phyloP scores from a whole-genome alignment of 148 eudicot species.

The Oxyria digyna region DNA sequence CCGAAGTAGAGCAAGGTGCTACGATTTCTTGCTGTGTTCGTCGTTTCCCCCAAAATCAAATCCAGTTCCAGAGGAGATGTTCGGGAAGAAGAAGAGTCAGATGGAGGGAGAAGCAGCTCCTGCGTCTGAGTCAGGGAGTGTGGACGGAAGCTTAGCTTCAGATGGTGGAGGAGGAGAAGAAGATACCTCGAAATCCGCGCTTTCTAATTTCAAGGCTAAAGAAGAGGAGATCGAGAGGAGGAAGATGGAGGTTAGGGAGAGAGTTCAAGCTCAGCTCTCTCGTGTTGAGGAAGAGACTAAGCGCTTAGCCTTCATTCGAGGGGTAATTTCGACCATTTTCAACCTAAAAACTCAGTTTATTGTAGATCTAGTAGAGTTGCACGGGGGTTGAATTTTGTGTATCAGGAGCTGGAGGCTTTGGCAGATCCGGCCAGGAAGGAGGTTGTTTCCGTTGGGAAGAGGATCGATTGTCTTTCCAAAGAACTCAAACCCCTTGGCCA shows the following conservation, averaged over 20 bases:
- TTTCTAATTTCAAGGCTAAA: constrained; percentile 51
- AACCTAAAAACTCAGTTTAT: too few species aligned
- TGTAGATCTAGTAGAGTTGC: neutral
- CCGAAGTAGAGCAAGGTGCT: neutral
- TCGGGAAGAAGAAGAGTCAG: constrained; percentile 10
- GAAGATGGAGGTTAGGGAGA: constrained; percentile 73
- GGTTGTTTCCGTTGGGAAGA: constrained; percentile 68
- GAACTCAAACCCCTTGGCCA: constrained; percentile 81
- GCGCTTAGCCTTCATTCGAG: constrained; percentile 69
- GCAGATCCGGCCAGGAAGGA: constrained; percentile 88
- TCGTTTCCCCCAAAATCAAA: neutral
- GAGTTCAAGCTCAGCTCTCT: constrained; percentile 71
- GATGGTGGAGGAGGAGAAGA: constrained; percentile 33
- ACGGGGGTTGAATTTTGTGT: neutral
- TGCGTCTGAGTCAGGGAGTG: constrained; percentile 50
- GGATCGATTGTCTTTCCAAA: constrained; percentile 72
- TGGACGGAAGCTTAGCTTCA: constrained; percentile 27
- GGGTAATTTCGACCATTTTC: constrained; percentile 49
- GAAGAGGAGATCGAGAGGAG: constrained; percentile 93
- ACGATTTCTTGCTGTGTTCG: neutral
- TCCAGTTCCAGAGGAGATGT: neutral
- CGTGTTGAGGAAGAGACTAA: constrained; percentile 80
- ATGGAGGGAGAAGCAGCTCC: constrained; percentile 24
- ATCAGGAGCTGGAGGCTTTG: constrained; percentile 69
- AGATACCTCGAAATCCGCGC: constrained; percentile 41